These are phyloP conservation scores for Tetrahymena thermophila DNA, from an alignment of 73 alveolate genomes.

Conservation along the genomic window DNA sequence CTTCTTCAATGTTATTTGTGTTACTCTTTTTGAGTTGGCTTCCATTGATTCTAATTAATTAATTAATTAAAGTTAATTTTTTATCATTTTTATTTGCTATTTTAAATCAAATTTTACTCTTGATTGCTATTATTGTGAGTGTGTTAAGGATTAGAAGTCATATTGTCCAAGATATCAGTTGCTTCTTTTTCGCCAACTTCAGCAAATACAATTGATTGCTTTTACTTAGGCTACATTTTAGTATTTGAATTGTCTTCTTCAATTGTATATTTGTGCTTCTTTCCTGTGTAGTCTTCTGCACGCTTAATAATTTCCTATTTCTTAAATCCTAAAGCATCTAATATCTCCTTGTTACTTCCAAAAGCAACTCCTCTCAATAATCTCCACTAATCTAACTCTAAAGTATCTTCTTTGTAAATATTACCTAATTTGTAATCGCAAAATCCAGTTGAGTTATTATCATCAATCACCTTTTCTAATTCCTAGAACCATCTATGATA, in stretches of 20 bases:
- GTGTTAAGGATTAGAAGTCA: slow-evolving; percentile 50
- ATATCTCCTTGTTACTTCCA: slow-evolving; percentile 46
- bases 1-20: slow-evolving; percentile 46
- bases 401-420: neutral
- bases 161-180: slow-evolving; percentile 57
- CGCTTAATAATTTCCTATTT: slow-evolving; percentile 45
- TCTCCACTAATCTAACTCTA: neutral
- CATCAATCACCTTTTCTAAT: neutral
- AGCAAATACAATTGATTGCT: slow-evolving; percentile 34
- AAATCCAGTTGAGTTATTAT: neutral
- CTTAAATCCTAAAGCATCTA: slow-evolving; percentile 55
- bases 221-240: neutral
- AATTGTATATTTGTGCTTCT: slow-evolving; percentile 43
- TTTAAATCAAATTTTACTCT: neutral
- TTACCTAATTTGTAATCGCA: neutral
- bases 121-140: neutral
- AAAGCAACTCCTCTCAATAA: slow-evolving; percentile 41
- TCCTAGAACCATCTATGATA: neutral
- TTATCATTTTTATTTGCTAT: neutral
- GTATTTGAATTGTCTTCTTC: slow-evolving; percentile 22
- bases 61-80: neutral
- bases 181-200: slow-evolving; percentile 60
- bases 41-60: slow-evolving; percentile 2
- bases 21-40: slow-evolving; percentile 10
- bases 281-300: slow-evolving; percentile 75